Percentiles rank a stretch among this genome's conserved stretches.
phyloP scores from a whole-genome alignment of 257 asterid genomes.

The Orobanche coerulescens region DNA sequence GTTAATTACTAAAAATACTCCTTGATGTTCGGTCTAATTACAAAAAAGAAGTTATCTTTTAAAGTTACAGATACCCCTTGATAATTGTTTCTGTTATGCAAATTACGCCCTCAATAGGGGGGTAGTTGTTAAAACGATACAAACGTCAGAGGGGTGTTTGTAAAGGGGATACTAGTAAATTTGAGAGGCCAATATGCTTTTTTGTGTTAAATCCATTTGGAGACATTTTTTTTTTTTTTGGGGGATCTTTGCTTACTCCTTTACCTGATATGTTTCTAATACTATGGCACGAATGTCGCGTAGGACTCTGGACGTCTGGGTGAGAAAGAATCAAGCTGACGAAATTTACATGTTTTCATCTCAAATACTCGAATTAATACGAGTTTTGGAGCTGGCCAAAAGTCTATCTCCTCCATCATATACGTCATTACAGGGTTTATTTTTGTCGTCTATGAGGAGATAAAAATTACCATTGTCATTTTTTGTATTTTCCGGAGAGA shows the following conservation, averaged over 20 bases:
- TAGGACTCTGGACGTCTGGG: constrained; percentile 62
- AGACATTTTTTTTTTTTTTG: too few species aligned
- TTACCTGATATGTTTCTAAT: constrained; percentile 17
- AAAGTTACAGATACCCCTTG: not conserved
- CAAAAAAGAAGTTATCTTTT: too few species aligned
- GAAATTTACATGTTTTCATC: constrained; percentile 81
- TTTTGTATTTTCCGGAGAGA: not conserved
- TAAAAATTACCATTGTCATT: constrained; percentile 14
- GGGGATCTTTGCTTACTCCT: not conserved
- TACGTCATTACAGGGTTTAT: constrained; percentile 49
- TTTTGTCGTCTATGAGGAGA: constrained; percentile 60
- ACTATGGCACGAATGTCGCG: constrained; percentile 16
- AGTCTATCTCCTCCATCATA: constrained; percentile 54
- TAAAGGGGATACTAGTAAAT: too few species aligned
- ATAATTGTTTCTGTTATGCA: not conserved
- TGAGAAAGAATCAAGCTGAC: constrained; percentile 57
- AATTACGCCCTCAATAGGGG: not conserved
- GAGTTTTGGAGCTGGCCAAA: constrained; percentile 46
- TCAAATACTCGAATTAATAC: constrained; percentile 52
- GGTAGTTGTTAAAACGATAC: too few species aligned
- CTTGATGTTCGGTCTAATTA: not conserved
- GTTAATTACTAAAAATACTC: not conserved
- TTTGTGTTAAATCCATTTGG: too few species aligned
- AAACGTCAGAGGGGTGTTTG: too few species aligned
- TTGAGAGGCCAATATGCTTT: too few species aligned